A percentile compares a stretch with the other conserved stretches of the same genome.
Conservation (phyloP, 495 filamentous ascomycete species). For the Tuber magnatum region DNA sequence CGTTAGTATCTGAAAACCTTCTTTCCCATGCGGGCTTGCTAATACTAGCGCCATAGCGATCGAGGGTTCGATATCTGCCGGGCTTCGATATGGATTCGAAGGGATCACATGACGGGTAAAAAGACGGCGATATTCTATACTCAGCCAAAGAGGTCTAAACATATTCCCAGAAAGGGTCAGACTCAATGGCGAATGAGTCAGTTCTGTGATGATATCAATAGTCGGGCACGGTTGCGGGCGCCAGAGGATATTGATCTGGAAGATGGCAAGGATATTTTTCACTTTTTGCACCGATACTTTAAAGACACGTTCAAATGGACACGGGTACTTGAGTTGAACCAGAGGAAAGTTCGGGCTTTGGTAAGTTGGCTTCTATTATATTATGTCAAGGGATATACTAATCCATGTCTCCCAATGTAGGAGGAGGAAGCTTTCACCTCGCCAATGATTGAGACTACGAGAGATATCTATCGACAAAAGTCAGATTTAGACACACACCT, state of each 20-base stretch:
- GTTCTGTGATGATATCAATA: constrained; percentile 25
- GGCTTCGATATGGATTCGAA: constrained; percentile 26
- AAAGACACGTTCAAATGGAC: constrained; percentile 28
- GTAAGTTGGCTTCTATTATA: constrained; percentile 4
- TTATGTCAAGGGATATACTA: constrained; percentile 13
- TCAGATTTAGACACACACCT: constrained; percentile 28
- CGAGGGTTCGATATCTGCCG: constrained; percentile 29
- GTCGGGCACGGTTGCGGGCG: constrained; percentile 10
- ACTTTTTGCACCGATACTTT: constrained; percentile 22
- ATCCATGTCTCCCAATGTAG: constrained; percentile 3
- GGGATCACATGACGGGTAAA: constrained; percentile 23
- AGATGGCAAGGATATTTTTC: constrained; percentile 21
- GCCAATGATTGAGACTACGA: constrained; percentile 32
- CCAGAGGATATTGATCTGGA: not conserved
- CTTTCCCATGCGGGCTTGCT: not conserved
- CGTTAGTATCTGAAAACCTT: constrained; percentile 10
- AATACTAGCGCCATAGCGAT: constrained; percentile 13
- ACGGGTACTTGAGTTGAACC: constrained; percentile 23
- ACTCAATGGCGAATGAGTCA: constrained; percentile 31
- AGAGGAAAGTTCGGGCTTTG: constrained; percentile 23
- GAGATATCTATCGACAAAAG: constrained; percentile 31
- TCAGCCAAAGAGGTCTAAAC: constrained; percentile 23
- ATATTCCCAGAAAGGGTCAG: constrained; percentile 13
- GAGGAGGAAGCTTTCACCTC: constrained; percentile 30
- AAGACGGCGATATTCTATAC: constrained; percentile 23